Base-by-base conservation (phyloP, 306 rosid species). In the Purshia tridentata region DNA sequence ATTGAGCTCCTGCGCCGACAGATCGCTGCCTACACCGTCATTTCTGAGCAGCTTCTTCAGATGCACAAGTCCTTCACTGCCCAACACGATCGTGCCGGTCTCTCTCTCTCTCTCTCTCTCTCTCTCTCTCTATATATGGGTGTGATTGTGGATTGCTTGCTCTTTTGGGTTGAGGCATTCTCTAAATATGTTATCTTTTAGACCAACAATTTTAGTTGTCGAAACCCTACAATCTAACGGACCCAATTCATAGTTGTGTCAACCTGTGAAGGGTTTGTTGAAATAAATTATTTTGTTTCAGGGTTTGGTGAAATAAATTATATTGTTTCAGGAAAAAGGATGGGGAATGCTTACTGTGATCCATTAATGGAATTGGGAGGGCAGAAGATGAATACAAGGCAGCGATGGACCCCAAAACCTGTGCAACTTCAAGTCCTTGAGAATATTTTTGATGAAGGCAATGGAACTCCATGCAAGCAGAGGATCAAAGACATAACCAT, bases 351-450 rank as follows among this genome's bases (percentile, higher is more conserved):
- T 41, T 86, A 89, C 80, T 87, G 88, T 68, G 91, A 89, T 89
- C 85, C 90, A 16, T 40, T 87, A 53, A 87, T 89, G 88, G 86
- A 81, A 9, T 83, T 86, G 15, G 80, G 78, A 56, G 91, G 92
- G 48, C 88, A 85, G 81, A 89, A 87, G 92, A 83, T 87, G 56
- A 78, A 79, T 22, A 71, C 90, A 0, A 81, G 96, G 85, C 96
- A 91, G 76, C 83, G 96, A 3, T 91, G 96, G 97, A 89, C 91
- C 51, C 92, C 90, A 4, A 76, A 90, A 22, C 81, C 87, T 7
- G 23, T 81, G 48, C 97, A 91, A 73, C 97, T 91, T 81, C 91
- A 91, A 77, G 75, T 84, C 40, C 91, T 91, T 3, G 96, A 89
- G 80, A 82, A 75, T 2, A 81, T 89, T 15, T 91, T 89, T 8